Percentiles rank a stretch among this genome's conserved stretches.
Conservation (phyloP, 2,329 filamentous ascomycete genomes). For the Aspergillus transmontanensis region DNA sequence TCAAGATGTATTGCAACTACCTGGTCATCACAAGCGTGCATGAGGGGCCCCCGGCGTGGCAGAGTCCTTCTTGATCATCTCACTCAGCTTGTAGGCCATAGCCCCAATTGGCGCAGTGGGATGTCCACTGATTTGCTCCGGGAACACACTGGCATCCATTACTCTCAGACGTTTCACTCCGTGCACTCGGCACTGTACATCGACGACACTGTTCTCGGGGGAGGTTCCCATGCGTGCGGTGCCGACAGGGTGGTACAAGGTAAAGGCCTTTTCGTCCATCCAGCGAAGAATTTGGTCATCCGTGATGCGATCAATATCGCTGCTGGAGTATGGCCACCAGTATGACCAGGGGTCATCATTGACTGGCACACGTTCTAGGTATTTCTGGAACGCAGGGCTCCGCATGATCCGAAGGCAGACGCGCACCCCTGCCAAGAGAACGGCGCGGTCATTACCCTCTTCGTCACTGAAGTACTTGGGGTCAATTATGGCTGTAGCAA, state of each 20-base stretch:
- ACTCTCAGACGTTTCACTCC: slow-evolving; percentile 22
- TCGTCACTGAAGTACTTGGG: slow-evolving; percentile 19
- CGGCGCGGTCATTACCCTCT: slow-evolving; percentile 18
- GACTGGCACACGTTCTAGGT: slow-evolving; percentile 15
- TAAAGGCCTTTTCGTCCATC: slow-evolving; percentile 25
- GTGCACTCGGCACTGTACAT: slow-evolving; percentile 22
- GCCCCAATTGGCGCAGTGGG: slow-evolving; percentile 22
- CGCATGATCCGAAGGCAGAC: slow-evolving; percentile 19
- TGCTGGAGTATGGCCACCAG: slow-evolving; percentile 26
- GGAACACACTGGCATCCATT: slow-evolving; percentile 27
- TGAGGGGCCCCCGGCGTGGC: not conserved
- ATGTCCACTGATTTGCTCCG: slow-evolving; percentile 25
- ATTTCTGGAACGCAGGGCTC: slow-evolving; percentile 16
- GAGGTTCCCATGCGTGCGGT: slow-evolving; percentile 24
- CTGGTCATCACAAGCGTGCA: not conserved
- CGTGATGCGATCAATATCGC: slow-evolving; percentile 21
- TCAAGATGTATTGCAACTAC: no score
- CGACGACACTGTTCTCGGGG: slow-evolving; percentile 19
- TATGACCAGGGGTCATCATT: slow-evolving; percentile 20
- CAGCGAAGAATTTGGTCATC: slow-evolving; percentile 22
- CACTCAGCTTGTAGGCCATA: slow-evolving; percentile 23
- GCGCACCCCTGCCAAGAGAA: slow-evolving; percentile 20
- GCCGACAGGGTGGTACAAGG: slow-evolving; percentile 24
- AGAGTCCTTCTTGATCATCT: slow-evolving; percentile 15
- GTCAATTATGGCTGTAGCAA: slow-evolving; percentile 17